phyloP scores from a whole-genome alignment of 2,329 filamentous ascomycete species.

The Xylaria digitata region DNA sequence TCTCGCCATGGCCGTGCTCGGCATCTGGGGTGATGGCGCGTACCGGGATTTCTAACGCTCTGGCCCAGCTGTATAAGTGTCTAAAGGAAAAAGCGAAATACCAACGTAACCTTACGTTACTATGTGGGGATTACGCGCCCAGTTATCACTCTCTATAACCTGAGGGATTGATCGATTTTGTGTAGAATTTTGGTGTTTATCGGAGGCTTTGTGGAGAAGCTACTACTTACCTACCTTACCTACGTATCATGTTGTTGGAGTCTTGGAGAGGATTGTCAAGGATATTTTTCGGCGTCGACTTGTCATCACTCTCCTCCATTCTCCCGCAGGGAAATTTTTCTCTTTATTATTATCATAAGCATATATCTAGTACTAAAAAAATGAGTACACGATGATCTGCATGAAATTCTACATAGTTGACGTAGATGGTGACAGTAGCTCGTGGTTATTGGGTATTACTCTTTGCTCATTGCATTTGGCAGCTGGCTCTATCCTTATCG shows the following conservation, averaged over 20 bases:
- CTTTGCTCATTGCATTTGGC: too few species aligned
- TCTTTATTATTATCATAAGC: not conserved
- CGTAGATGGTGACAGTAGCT: too few species aligned
- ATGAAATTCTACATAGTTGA: not conserved
- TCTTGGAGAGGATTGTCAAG: conserved; percentile 25
- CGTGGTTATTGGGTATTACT: too few species aligned
- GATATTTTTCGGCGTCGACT: conserved; percentile 11
- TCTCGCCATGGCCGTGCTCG: conserved; percentile 71
- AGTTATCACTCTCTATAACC: not conserved
- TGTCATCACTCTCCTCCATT: conserved; percentile 5
- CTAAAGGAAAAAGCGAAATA: not conserved
- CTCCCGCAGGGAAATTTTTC: too few species aligned
- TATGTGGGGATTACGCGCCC: conserved; percentile 1
- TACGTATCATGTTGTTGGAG: conserved; percentile 21
- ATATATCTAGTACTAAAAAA: conserved; percentile 9
- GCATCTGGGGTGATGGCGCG: conserved; percentile 73
- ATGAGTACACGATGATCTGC: not conserved
- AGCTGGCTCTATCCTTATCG: too few species aligned
- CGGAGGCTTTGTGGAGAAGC: conserved; percentile 5
- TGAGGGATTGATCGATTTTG: not conserved
- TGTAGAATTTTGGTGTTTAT: conserved; percentile 21
- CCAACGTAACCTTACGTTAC: not conserved
- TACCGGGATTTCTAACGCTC: conserved; percentile 36
- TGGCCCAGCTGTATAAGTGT: conserved; percentile 41
- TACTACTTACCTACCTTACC: not conserved